Evolutionary conservation across 805 yeast species (phyloP).

Genomic region (Metschnikowia borealis): DNA sequence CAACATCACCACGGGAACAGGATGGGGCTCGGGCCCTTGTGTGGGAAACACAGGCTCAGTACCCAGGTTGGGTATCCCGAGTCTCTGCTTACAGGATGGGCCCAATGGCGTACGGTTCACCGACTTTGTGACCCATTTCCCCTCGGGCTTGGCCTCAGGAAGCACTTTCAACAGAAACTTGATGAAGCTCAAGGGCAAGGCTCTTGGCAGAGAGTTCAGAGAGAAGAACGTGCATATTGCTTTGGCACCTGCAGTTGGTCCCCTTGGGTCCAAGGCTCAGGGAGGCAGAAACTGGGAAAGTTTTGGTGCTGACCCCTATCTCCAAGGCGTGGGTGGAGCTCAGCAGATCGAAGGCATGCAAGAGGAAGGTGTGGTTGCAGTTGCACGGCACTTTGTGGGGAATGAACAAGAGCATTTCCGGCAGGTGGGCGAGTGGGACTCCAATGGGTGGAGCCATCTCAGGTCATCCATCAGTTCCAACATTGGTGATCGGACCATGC

Average conservation of each 20-base stretch:
- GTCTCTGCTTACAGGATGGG: slow-evolving; percentile 59
- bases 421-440: slow-evolving; percentile 48
- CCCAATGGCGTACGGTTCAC: slow-evolving; percentile 58
- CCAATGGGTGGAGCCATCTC: slow-evolving; percentile 41
- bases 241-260: slow-evolving; percentile 57
- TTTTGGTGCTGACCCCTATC: slow-evolving; percentile 58
- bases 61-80: slow-evolving; percentile 51
- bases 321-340: slow-evolving; percentile 53
- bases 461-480: slow-evolving; percentile 46
- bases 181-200: slow-evolving; percentile 50
- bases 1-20: slow-evolving; percentile 60
- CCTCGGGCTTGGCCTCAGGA: slow-evolving; percentile 57
- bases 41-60: slow-evolving; percentile 59
- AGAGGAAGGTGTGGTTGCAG: slow-evolving; percentile 53
- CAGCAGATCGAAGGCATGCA: slow-evolving; percentile 54
- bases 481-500: slow-evolving; percentile 59
- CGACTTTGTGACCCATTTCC: slow-evolving; percentile 53
- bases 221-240: slow-evolving; percentile 53
- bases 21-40: slow-evolving; percentile 61
- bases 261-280: slow-evolving; percentile 57
- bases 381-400: slow-evolving; percentile 54
- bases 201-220: slow-evolving; percentile 53
- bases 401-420: slow-evolving; percentile 63
- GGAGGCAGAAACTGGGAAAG: slow-evolving; percentile 68
- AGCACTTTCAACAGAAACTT: slow-evolving; percentile 53